Base-by-base conservation (phyloP, 495 filamentous ascomycete species). In the Penicillium nucicola region DNA sequence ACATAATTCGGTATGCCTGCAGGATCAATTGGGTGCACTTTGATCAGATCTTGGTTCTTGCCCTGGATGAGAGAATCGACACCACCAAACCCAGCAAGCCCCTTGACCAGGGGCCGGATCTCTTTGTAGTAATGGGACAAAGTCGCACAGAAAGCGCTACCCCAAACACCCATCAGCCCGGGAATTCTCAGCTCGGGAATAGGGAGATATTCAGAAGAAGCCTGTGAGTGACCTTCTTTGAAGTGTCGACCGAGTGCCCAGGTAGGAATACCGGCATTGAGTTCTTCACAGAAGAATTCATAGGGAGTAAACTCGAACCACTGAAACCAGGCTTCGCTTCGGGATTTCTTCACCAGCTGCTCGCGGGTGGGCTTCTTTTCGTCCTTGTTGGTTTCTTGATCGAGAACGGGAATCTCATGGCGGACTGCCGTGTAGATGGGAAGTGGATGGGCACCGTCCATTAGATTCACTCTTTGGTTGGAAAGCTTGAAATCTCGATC, bases 291-390 rank as follows among this genome's bases (percentile, higher is more conserved):
- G 67, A 90, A 97, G 57, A 98, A 84, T 68, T 98, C 93, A 56
- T 95, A 98, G 0, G 93, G 93, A 0, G 90, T 95, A 49, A 92
- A 84, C 55, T 98, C 93, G 56, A 96, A 97, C 93, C 93, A 98
- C 59, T 98, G 92, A 56, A 98, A 98, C 89, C 91, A 98, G 2
- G 88, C 77, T 62, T 93, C 84, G 43, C 77, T 78, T 56, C 80
- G 84, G 2, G 89, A 85, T 42, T 82, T 77, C 46, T 79, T 79
- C 56, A 87, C 85, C 2, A 65, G 55, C 18, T 75, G 70, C 30
- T 81, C 77, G 18, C 70, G 72, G 13, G 62, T 72, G 4, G 58
- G 69, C n/a, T 71, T 47, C 31, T 48, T 39, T 25, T 61, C 53
- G 8, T 15, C 15, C 18, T 53, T 30, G 20, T 55, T 53, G 0